Percentiles rank a stretch among this genome's conserved stretches.
These are phyloP conservation scores for Carex myosuroides DNA, from an alignment of 176 grass and related monocot species.

Conservation along the genomic window DNA sequence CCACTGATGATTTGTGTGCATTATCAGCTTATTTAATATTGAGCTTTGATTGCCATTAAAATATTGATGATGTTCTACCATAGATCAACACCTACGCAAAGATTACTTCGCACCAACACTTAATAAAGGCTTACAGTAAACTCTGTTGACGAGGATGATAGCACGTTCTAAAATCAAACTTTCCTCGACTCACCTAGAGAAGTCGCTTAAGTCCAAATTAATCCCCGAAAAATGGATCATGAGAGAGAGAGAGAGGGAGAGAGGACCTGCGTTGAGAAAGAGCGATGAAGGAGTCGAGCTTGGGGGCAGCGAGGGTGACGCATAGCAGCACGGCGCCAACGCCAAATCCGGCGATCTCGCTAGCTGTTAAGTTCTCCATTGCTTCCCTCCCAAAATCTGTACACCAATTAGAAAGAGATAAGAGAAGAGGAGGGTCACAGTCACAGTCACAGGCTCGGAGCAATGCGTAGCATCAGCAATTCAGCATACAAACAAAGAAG, in stretches of 20 bases:
- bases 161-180: neutral
- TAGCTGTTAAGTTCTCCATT: constrained; percentile 66
- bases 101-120: neutral
- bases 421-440: neutral
- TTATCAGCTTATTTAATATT: neutral
- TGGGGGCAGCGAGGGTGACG: constrained; percentile 62
- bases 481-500: neutral
- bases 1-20: neutral
- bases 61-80: neutral
- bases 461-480: neutral
- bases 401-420: neutral
- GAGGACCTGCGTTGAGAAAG: constrained; percentile 57
- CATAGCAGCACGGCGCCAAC: constrained; percentile 59
- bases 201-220: neutral
- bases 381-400: neutral
- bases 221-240: neutral
- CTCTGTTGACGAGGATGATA: no score
- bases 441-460: neutral
- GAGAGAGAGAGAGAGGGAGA: neutral
- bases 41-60: neutral
- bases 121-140: neutral
- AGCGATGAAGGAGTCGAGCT: constrained; percentile 77
- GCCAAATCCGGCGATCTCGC: constrained; percentile 72
- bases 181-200: neutral
- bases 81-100: neutral